Evolutionary conservation across 1,139 yeast genomes (phyloP).

Genomic region (Candida anutae): DNA sequence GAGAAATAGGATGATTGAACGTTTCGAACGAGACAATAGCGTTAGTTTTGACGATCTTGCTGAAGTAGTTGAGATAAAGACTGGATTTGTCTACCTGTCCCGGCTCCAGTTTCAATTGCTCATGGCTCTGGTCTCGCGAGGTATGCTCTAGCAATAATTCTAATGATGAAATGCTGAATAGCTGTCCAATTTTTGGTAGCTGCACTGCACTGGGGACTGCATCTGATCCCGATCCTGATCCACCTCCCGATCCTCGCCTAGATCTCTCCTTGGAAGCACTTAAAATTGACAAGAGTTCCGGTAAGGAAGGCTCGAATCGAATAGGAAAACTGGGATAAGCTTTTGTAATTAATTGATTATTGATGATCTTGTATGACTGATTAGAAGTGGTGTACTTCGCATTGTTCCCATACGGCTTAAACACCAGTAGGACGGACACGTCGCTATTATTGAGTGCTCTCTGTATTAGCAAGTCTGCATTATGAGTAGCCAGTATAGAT

Average conservation of each 20-base stretch:
- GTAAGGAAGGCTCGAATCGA: constrained; percentile 35
- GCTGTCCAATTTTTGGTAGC: constrained; percentile 14
- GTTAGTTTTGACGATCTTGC: constrained; percentile 54
- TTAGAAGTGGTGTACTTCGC: constrained; percentile 32
- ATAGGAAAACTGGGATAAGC: constrained; percentile 38
- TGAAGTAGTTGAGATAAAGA: constrained; percentile 53
- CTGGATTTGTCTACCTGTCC: constrained; percentile 11
- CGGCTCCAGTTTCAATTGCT: too few relatives aligned
- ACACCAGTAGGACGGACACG: constrained; percentile 26
- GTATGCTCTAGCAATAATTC: constrained; percentile 23
- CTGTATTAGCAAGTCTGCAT: constrained; percentile 40
- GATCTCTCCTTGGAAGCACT: constrained; percentile 10
- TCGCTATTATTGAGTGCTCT: constrained; percentile 21
- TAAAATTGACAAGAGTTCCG: constrained; percentile 30
- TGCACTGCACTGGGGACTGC: not conserved
- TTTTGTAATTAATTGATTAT: constrained; percentile 35
- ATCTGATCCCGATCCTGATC: not conserved
- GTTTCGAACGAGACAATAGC: constrained; percentile 77
- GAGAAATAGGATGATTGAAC: constrained; percentile 82
- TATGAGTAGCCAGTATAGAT: constrained; percentile 45
- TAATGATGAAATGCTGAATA: constrained; percentile 35
- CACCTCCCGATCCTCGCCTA: not conserved
- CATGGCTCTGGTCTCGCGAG: not conserved
- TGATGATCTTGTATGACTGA: constrained; percentile 33
- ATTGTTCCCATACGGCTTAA: constrained; percentile 41